Evolutionary conservation across 768 basidiomycete genomes (phyloP), one percentile per base, ranked within the genome.

Genomic region (Omphalotus guepiniiformis): DNA sequence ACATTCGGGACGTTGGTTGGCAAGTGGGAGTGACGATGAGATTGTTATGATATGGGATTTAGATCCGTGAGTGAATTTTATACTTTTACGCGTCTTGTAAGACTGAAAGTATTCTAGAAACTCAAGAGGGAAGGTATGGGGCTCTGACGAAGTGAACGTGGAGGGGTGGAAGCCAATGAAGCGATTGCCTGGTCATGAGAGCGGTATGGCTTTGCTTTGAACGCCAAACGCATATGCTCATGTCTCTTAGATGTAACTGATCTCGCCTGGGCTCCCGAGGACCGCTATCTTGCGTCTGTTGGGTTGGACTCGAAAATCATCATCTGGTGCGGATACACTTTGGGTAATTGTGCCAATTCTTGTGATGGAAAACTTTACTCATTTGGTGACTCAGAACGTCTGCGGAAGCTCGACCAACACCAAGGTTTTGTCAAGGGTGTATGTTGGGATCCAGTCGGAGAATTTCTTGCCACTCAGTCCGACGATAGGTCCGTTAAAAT

Each of bases 391-490:
- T 0, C 59, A 96, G 94, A 94, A 56, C 84, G 88, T 11, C 63
- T 97, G 47, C 74, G 79, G 30, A 90, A 85, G 63, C 77, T 99
- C 5, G 88, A 90, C 49, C 81, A 81, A 49, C 96, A 98, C 60
- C 84, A 91, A 58, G 95, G 93, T 2, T 97, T 97, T 64, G 94
- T 99, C 57, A 98, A 99, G 67, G 96, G 96, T 49, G 91, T 99
- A 41, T 94, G 92, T 60, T 99, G 95, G 84, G 96, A 99, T 68
- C 96, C 96, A 3, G 95, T 94, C 2, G 96, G 96, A 38, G 89
- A 97, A 66, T 97, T 85, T 61, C 81, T 99, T 52, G 95, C 96
- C n/a, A 97, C 95, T 34, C 83, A 95, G 68, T 94, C 93, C 21
- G 95, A 97, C 66, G 96, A 99, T 66, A 82, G 89, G 62, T 85